phyloP scores from a whole-genome alignment of 2,329 filamentous ascomycete species.

The Fusarium mexicanum region DNA sequence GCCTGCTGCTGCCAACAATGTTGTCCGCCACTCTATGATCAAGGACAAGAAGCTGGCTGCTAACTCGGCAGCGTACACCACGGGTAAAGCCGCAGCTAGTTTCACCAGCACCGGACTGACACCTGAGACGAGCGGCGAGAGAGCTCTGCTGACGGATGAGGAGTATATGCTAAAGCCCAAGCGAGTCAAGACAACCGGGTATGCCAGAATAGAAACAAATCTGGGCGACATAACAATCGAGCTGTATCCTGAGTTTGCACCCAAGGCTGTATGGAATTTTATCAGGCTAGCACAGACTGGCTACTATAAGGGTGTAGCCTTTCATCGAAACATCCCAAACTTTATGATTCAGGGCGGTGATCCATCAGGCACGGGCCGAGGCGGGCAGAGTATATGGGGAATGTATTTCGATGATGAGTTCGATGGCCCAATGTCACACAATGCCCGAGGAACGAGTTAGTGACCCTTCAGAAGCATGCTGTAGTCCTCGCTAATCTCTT shows the following conservation, averaged over 20 bases:
- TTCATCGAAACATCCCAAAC: constrained; percentile 92
- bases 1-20: constrained; percentile 38
- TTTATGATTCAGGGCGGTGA: constrained; percentile 99
- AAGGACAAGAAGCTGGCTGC: constrained; percentile 72
- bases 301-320: constrained; percentile 85
- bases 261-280: constrained; percentile 97
- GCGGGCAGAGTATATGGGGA: constrained; percentile 91
- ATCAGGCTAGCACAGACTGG: constrained; percentile 86
- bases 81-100: constrained; percentile 88
- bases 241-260: constrained; percentile 88
- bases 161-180: constrained; percentile 96
- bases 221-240: constrained; percentile 88
- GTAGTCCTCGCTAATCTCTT: neutral
- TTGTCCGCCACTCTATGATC: constrained; percentile 51
- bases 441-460: constrained; percentile 72
- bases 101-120: constrained; percentile 96
- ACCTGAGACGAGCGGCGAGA: constrained; percentile 86
- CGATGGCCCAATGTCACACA: constrained; percentile 87
- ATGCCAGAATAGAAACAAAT: constrained; percentile 88
- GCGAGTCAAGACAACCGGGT: constrained; percentile 89
- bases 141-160: constrained; percentile 88
- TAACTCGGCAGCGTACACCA: constrained; percentile 91
- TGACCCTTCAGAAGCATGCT: neutral
- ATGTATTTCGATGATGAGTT: constrained; percentile 96
- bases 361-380: constrained; percentile 88